A percentile compares a stretch with the other conserved stretches of the same genome.
phyloP scores from a whole-genome alignment of 1,139 yeast species.

The Yamadazyma triangularis region DNA sequence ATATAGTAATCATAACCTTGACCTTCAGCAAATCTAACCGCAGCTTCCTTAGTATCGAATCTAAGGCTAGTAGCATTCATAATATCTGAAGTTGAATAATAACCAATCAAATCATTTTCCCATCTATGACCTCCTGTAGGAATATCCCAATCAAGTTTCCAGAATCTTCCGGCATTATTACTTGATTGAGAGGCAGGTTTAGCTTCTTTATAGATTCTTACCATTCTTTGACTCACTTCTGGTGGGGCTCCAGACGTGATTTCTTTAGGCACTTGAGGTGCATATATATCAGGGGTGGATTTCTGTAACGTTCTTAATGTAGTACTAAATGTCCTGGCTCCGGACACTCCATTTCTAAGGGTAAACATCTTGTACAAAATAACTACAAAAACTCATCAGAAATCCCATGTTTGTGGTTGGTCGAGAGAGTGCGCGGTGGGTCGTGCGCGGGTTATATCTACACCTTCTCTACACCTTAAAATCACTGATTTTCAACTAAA shows the following conservation, averaged over 20 bases:
- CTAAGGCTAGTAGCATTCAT: conserved; percentile 84
- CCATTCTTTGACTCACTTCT: conserved; percentile 58
- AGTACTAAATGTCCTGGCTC: too few relatives aligned
- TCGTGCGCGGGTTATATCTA: too few relatives aligned
- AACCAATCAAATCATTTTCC: conserved; percentile 89
- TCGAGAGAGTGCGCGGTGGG: too few relatives aligned
- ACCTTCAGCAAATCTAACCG: conserved; percentile 73
- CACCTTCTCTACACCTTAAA: too few relatives aligned
- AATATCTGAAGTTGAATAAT: conserved; percentile 75
- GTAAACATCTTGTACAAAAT: too few relatives aligned
- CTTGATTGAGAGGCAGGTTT: conserved; percentile 85
- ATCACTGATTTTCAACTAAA: too few relatives aligned
- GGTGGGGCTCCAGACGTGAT: conserved; percentile 82
- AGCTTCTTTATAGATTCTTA: conserved; percentile 72
- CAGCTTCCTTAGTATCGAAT: conserved; percentile 73
- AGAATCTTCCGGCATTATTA: conserved; percentile 46
- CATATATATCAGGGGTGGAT: conserved; percentile 19
- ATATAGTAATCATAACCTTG: conserved; percentile 86
- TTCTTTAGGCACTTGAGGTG: conserved; percentile 43
- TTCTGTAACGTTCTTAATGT: conserved; percentile 7
- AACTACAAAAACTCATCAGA: too few relatives aligned
- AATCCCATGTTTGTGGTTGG: too few relatives aligned
- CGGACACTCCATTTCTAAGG: too few relatives aligned
- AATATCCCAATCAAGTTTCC: conserved; percentile 87
- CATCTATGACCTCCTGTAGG: conserved; percentile 76